Base-by-base conservation (phyloP, 169 alveolate species). In the Cryptosporidium muris region DNA sequence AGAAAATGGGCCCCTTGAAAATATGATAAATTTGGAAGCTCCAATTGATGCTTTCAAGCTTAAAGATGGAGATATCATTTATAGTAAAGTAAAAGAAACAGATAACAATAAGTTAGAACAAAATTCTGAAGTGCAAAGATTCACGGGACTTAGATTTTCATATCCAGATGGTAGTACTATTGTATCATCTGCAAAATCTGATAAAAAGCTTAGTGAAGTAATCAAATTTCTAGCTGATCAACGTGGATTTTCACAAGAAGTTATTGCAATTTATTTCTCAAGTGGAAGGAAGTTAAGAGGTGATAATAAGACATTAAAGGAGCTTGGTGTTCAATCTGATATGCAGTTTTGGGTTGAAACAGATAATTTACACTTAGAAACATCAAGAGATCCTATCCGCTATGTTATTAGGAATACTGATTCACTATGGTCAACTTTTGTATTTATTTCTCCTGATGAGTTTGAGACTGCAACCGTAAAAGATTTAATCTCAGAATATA, bases 311-410 rank as follows among this genome's bases (percentile, higher is more conserved):
- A 74, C 85, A 6, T 60, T 74, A 37, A 43, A 36, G 6, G 85
- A 74, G 4, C 34, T 74, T 49, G 85, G 68, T 9, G 74, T 74
- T 4, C 85, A 74, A 34, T 58, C 85, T 14, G 85, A 74, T 60
- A 74, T 74, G 85, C 85, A 74, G 12, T 74, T 74, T 47, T 74
- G 85, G 85, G 85, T 74, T 6, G 85, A 74, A 47, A 74, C 51
- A 43, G 85, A 74, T 47, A 68, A 66, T 7, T 74, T 74, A 43
- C 85, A 74, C 43, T 74, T 52, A 62, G 85, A 74, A 7, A 74
- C 54, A 45, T 68, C 85, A 3, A 74, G 49, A 48, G 85, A 74
- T 36, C 85, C 85, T n/a, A 68, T 74, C 7, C 54, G 85, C 11
- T 74, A 58, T 74, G 85, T 74, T 16, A 74, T 74, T n/a, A 74